A percentile compares a stretch with the other conserved stretches of the same genome.
phyloP scores from a whole-genome alignment of 2,329 filamentous ascomycete genomes.

The Cladosporium velox region DNA sequence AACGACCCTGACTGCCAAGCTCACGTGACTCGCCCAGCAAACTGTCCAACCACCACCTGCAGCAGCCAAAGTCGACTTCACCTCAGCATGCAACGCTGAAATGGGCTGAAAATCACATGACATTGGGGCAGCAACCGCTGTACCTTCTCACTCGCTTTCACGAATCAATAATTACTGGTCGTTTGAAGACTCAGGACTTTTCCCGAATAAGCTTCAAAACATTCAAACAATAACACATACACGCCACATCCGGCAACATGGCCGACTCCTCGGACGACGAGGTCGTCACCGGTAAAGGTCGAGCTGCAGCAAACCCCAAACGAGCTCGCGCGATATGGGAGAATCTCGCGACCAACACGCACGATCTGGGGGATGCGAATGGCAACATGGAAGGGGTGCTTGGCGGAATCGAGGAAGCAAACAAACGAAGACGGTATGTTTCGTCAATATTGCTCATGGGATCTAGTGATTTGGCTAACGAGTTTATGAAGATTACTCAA shows the following conservation, averaged over 20 bases:
- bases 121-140: constrained; percentile 8
- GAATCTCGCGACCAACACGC: constrained; percentile 34
- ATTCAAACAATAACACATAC: neutral
- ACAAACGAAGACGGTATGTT: constrained; percentile 36
- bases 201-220: neutral
- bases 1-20: constrained; percentile 10
- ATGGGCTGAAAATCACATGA: constrained; percentile 6
- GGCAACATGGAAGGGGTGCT: constrained; percentile 39
- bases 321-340: constrained; percentile 39
- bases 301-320: constrained; percentile 31
- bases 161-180: neutral
- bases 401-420: constrained; percentile 40
- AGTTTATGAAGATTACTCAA: constrained; percentile 65
- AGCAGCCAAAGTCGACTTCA: constrained; percentile 9
- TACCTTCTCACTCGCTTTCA: neutral
- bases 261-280: constrained; percentile 36
- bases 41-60: neutral
- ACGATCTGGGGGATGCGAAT: constrained; percentile 36
- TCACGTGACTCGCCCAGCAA: constrained; percentile 1
- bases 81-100: constrained; percentile 4
- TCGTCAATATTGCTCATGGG: neutral
- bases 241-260: constrained; percentile 25
- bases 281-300: constrained; percentile 25
- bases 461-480: constrained; percentile 29
- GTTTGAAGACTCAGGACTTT: neutral